These are phyloP conservation scores for Ephemerocybe angulata DNA, from an alignment of 768 basidiomycete species.

Conservation along the genomic window DNA sequence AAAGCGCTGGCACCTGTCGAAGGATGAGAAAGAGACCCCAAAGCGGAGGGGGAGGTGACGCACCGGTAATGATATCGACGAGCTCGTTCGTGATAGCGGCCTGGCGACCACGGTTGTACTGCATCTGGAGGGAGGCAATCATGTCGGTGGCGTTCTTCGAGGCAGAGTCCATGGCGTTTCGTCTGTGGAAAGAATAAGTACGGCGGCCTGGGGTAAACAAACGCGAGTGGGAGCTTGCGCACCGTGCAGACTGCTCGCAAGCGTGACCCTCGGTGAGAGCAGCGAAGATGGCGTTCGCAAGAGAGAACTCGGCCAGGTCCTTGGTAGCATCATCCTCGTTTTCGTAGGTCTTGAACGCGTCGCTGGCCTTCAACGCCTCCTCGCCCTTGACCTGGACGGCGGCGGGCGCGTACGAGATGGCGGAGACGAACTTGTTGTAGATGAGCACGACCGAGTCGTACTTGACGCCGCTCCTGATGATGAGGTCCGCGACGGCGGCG, in stretches of 20 bases:
- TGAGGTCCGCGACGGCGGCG: conserved; percentile 88
- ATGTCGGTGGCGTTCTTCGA: conserved; percentile 98
- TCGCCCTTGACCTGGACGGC: conserved; percentile 77
- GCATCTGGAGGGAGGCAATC: conserved; percentile 83
- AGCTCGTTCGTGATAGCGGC: conserved; percentile 96
- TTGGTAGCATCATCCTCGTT: conserved; percentile 95
- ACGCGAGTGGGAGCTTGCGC: no score
- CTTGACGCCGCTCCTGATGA: conserved; percentile 78
- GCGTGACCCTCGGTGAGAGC: conserved; percentile 94
- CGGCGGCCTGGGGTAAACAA: no score
- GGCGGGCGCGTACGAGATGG: conserved; percentile 84
- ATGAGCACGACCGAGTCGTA: conserved; percentile 83
- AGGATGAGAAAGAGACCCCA: not conserved
- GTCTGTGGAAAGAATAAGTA: conserved; percentile 38
- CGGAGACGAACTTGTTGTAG: conserved; percentile 84
- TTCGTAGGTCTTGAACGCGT: conserved; percentile 91
- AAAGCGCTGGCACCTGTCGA: conserved; percentile 42
- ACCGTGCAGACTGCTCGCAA: conserved; percentile 91
- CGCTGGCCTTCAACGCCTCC: conserved; percentile 74
- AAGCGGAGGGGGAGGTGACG: conserved; percentile 19
- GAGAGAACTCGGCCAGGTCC: conserved; percentile 91
- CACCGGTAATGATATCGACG: conserved; percentile 89
- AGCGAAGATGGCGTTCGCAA: conserved; percentile 95
- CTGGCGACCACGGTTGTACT: conserved; percentile 98
- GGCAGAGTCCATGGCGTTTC: conserved; percentile 99